Base-by-base conservation (phyloP, 2,329 filamentous ascomycete species). In the Elsinoe perseae region DNA sequence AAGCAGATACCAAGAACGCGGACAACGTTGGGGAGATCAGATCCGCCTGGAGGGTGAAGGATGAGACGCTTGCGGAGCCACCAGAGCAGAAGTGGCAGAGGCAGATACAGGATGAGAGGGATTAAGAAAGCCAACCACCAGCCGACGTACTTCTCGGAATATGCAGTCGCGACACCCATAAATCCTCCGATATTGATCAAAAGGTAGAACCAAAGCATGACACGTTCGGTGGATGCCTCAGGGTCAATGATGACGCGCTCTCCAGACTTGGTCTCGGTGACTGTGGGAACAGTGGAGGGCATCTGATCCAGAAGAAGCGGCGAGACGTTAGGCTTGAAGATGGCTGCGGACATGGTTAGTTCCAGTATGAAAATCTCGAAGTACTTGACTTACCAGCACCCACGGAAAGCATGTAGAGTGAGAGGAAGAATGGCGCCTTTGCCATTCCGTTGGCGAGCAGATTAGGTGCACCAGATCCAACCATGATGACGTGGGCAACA, bases 151-250 rank as follows among this genome's bases (percentile, higher is more conserved):
- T 79, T 73, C 67, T 89, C 86, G 70, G 86, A 77, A 64, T 81
- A 83, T 1, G 81, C 80, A 0, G 83, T 88, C 2, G 80, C 82
- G 61, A 89, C 76, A 53, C 80, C 74, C 1, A 81, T 85, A 21
- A 90, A 76, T 1, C 82, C 80, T 9, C 85, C 86, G n/a, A 89
- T 63, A 69, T 89, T 89, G 56, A 89, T 87, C 68, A 82, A 82
- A 65, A 78, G 68, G 70, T 88, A 88, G 72, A 87, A 88, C 64
- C 86, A 78, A 79, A 75, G 71, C 68, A 74, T 75, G 56, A 75
- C 74, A 4, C 74, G 65, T 60, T 75, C 69, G 38, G 74, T 71
- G 18, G 73, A 76, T 42, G 72, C 69, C 32, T 73, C 66, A 12
- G 74, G 74, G 54, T 76, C 74, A 20, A 75, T 70, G 55, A 77